phyloP scores from a whole-genome alignment of 768 basidiomycete species.

The Cyclocybe aegerita region DNA sequence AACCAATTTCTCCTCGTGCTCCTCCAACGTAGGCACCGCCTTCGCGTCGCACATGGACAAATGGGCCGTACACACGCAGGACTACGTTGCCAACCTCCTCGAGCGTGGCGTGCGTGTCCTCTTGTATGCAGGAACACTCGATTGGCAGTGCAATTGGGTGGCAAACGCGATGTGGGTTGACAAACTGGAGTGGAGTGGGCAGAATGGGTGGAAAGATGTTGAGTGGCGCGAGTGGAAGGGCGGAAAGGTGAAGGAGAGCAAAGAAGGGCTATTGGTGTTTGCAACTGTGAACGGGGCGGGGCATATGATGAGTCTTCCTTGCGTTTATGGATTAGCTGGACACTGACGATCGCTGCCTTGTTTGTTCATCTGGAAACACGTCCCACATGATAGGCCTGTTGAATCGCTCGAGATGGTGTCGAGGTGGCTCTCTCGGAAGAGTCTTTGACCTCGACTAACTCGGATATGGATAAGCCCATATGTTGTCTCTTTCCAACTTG shows the following conservation, averaged over 20 bases:
- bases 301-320: conserved; percentile 51
- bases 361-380: conserved; percentile 31
- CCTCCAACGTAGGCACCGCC: conserved; percentile 40
- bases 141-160: conserved; percentile 81
- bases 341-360: conserved; percentile 17
- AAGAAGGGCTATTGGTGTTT: conserved; percentile 33
- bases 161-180: conserved; percentile 79
- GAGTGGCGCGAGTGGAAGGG: conserved; percentile 61
- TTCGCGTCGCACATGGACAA: conserved; percentile 66
- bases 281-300: conserved; percentile 44
- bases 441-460: too few species aligned
- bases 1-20: conserved; percentile 59
- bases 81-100: conserved; percentile 68
- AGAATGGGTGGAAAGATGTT: conserved; percentile 44
- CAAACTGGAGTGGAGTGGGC: conserved; percentile 70
- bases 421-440: conserved; percentile 53
- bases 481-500: too few species aligned
- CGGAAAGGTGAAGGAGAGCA: conserved; percentile 47
- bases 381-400: conserved; percentile 68
- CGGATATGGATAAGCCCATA: too few species aligned
- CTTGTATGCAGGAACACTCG: conserved; percentile 73
- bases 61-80: conserved; percentile 52
- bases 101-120: conserved; percentile 76
- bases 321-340: neutral
- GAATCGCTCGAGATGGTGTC: conserved; percentile 64